Evolutionary conservation across 768 basidiomycete species (phyloP), one percentile per base, ranked within the genome.

Genomic region (Mycena floridula): DNA sequence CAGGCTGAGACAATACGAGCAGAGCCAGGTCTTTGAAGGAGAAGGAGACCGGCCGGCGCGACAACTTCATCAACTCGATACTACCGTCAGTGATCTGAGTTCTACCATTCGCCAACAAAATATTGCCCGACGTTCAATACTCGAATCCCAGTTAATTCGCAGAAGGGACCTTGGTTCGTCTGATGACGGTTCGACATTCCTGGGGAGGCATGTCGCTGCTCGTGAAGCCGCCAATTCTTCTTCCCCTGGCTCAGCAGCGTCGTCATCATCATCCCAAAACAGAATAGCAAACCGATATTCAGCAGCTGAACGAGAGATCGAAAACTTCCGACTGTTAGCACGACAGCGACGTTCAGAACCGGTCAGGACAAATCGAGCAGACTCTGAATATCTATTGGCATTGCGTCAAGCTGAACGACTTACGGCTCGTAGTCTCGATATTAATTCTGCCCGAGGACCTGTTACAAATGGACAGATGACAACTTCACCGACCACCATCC

Each of bases 141-240:
- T 58, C 3, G 63, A 64, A 25, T 48, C 51, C 22, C 58, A 55
- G 13, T 38, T 53, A 24, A 44, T 54, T 40, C 60, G 59, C 23
- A 54, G 56, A 37, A 52, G 57, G 25, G 55, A 57, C 16, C 38
- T 44, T 42, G 42, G 43, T 39, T n/a, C n/a, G n/a, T 41, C 54
- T 3, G 67, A 69, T 38, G 69, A 73, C 43, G 56, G 64, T 13
- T 49, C 58, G 24, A 73, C 71, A 8, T 48, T 59, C 2, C 48
- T 70, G 5, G 71, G 71, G 12, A 58, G 70, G 44, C 62, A 62
- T 25, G 67, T 71, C 27, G 70, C 67, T 38, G 64, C 66, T 36
- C 59, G 68, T 35, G 61, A 66, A 54, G 63, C 68, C 12, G 58
- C 61, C 16, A 57, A 56, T 15, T 45, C 53, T 38, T 43, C 54